A percentile compares a stretch with the other conserved stretches of the same genome.
These are phyloP conservation scores for Pseudopithomyces chartarum DNA, from an alignment of 2,329 filamentous ascomycete genomes.

Conservation along the genomic window DNA sequence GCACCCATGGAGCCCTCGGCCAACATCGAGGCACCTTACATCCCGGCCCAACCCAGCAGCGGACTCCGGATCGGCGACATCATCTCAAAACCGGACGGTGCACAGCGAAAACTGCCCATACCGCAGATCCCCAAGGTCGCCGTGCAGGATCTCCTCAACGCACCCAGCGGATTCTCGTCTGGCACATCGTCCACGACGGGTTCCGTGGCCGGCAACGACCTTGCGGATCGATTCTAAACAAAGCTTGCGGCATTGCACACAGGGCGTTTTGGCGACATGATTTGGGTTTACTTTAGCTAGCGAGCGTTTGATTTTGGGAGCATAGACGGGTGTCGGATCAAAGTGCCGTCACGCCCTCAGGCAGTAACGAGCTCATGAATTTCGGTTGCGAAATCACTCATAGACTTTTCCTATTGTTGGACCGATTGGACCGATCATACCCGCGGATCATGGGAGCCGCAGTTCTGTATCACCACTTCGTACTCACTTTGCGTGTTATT, in stretches of 20 bases:
- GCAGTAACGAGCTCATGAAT: slow-evolving; percentile 37
- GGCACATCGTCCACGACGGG: slow-evolving; percentile 78
- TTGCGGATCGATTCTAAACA: slow-evolving; percentile 42
- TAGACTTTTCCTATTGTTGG: slow-evolving; percentile 38
- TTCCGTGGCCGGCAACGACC: slow-evolving; percentile 70
- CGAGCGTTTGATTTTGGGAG: slow-evolving; percentile 34
- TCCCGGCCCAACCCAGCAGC: slow-evolving; percentile 56
- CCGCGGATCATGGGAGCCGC: slow-evolving; percentile 38
- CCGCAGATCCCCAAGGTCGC: slow-evolving; percentile 89
- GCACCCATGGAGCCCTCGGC: slow-evolving; percentile 73
- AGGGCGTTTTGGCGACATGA: slow-evolving; percentile 43
- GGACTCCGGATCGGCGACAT: slow-evolving; percentile 90
- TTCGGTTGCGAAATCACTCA: slow-evolving; percentile 17
- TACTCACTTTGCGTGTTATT: slow-evolving; percentile 24
- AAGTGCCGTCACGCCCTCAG: slow-evolving; percentile 22
- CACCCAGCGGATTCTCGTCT: slow-evolving; percentile 67
- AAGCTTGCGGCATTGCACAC: slow-evolving; percentile 21
- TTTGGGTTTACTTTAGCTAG: slow-evolving; percentile 33
- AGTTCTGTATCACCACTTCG: slow-evolving; percentile 23
- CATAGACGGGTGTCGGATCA: slow-evolving; percentile 35
- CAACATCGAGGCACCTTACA: slow-evolving; percentile 63
- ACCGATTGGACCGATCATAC: slow-evolving; percentile 35
- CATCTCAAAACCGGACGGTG: slow-evolving; percentile 84
- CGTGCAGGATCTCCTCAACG: slow-evolving; percentile 80
- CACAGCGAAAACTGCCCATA: slow-evolving; percentile 87